A percentile compares a stretch with the other conserved stretches of the same genome.
phyloP scores from a whole-genome alignment of 2,329 filamentous ascomycete species.

The Lasiodiplodia citricola region DNA sequence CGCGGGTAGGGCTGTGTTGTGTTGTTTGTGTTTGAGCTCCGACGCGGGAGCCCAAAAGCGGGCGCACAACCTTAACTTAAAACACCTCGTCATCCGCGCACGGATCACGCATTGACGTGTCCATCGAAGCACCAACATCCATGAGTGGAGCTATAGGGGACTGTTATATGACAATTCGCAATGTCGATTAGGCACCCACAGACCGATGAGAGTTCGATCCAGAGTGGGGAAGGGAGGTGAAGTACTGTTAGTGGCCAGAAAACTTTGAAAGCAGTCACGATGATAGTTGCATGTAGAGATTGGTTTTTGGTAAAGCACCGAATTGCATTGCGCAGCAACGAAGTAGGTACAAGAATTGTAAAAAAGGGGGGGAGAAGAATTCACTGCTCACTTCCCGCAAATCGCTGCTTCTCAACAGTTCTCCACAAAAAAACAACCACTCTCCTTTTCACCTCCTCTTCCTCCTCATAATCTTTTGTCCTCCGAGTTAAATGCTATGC shows the following conservation, averaged over 20 bases:
- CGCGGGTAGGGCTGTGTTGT: neutral
- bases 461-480: neutral
- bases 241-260: neutral
- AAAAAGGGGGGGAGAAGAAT: neutral
- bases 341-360: conserved; percentile 20
- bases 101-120: neutral
- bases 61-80: conserved; percentile 12
- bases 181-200: neutral
- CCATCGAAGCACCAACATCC: neutral
- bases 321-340: conserved; percentile 21
- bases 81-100: conserved; percentile 3
- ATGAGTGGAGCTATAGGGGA: neutral
- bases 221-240: no score
- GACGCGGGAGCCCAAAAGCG: neutral
- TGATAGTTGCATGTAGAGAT: neutral
- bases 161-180: neutral
- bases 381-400: conserved; percentile 1
- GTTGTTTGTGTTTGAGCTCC: neutral
- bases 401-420: conserved; percentile 1
- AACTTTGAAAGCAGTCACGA: neutral
- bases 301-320: conserved; percentile 1
- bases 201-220: neutral
- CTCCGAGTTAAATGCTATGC: neutral
- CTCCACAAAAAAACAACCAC: neutral
- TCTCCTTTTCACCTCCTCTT: neutral